Evolutionary conservation across 371 early-diverging fungal species (phyloP).

Genomic region (Mucor piriformis): DNA sequence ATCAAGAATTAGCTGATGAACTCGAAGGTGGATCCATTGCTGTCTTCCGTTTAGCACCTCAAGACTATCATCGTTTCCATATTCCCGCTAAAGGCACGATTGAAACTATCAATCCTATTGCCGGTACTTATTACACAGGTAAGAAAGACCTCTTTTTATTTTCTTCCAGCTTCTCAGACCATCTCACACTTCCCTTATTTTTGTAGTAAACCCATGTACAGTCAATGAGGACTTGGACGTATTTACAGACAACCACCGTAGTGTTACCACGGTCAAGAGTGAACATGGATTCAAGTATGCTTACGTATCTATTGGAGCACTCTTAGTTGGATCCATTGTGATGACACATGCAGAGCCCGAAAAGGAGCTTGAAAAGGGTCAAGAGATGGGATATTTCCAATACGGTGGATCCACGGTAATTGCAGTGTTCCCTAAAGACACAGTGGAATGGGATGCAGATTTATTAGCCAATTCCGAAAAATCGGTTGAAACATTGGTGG

Average conservation of each 20-base stretch:
- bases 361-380: conserved; percentile 45
- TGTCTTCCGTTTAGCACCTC: conserved; percentile 76
- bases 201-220: conserved; percentile 51
- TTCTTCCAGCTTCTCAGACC: no score
- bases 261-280: conserved; percentile 33
- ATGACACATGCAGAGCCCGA: conserved; percentile 43
- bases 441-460: conserved; percentile 64
- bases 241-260: conserved; percentile 53
- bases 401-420: conserved; percentile 71
- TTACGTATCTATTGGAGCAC: conserved; percentile 50
- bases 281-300: conserved; percentile 27
- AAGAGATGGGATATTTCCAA: conserved; percentile 74
- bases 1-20: conserved; percentile 43
- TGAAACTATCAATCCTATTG: conserved; percentile 21
- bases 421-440: conserved; percentile 59
- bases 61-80: conserved; percentile 84
- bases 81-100: conserved; percentile 65
- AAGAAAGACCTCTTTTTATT: no score
- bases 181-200: not conserved
- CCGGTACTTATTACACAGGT: conserved; percentile 45
- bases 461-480: conserved; percentile 52
- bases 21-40: conserved; percentile 67
- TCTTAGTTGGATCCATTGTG: conserved; percentile 53
- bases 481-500: conserved; percentile 61
- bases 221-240: conserved; percentile 47